Conservation (phyloP, 2,329 filamentous ascomycete genomes). For the Botrytis medusae region DNA sequence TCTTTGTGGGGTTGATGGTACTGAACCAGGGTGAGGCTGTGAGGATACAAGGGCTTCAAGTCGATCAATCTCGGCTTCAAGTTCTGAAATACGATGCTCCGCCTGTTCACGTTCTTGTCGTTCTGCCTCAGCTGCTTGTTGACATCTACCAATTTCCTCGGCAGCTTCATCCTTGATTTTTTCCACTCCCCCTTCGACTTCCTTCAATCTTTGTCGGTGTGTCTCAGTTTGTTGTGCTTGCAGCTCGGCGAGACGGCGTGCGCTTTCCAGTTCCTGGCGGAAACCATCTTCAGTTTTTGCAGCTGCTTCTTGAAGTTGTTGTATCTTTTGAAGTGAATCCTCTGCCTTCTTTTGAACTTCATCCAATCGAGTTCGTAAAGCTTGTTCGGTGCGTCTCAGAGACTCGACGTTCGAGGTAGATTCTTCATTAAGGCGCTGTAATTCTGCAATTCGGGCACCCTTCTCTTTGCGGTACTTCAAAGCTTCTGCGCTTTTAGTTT, state of each 20-base stretch:
- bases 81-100: conserved; percentile 62
- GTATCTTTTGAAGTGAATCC: conserved; percentile 76
- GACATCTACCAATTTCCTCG: conserved; percentile 53
- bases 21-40: conserved; percentile 44
- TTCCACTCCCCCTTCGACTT: conserved; percentile 63
- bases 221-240: conserved; percentile 75
- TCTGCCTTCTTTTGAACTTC: conserved; percentile 85
- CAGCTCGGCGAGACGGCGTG: conserved; percentile 77
- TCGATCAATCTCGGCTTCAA: conserved; percentile 62
- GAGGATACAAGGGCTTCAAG: conserved; percentile 55
- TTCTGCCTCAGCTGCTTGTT: conserved; percentile 55
- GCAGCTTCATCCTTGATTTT: conserved; percentile 62
- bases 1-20: conserved; percentile 58
- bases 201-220: conserved; percentile 67
- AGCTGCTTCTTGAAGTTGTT: conserved; percentile 81
- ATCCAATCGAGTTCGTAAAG: conserved; percentile 76
- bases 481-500: conserved; percentile 83
- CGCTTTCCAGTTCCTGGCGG: conserved; percentile 79
- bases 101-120: conserved; percentile 60
- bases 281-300: conserved; percentile 83
- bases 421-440: conserved; percentile 88
- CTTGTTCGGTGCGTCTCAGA: conserved; percentile 75
- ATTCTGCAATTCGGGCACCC: conserved; percentile 80
- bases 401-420: conserved; percentile 73
- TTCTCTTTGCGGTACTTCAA: conserved; percentile 94